Conservation (phyloP, 352 stramenopile genomes). For the Phytopythium aichiense region DNA sequence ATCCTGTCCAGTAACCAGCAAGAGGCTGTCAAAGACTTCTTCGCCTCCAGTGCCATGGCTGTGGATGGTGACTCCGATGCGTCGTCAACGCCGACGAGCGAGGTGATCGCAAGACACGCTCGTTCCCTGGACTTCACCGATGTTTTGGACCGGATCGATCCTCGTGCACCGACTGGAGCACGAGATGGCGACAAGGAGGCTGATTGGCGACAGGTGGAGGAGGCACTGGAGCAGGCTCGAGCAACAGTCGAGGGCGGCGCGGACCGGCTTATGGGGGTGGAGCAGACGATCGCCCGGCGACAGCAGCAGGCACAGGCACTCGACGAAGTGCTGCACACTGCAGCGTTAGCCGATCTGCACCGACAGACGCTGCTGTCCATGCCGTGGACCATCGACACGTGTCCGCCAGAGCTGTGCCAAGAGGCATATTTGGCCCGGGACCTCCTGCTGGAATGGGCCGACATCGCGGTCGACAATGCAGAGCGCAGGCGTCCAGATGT, state of each 20-base stretch:
- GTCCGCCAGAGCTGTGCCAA: conserved; percentile 22
- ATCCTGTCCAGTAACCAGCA: conserved; percentile 63
- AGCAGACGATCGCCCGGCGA: conserved; percentile 21
- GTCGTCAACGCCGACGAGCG: conserved; percentile 4
- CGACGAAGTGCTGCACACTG: not conserved
- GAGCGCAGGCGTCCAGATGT: not conserved
- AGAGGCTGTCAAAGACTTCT: conserved; percentile 43
- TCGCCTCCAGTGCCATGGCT: conserved; percentile 3
- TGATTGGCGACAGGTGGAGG: conserved; percentile 14
- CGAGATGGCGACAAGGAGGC: conserved; percentile 24
- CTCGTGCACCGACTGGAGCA: conserved; percentile 28
- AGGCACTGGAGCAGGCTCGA: conserved; percentile 27
- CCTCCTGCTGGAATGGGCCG: conserved; percentile 41
- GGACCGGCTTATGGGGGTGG: conserved; percentile 16
- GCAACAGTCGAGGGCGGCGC: conserved; percentile 16
- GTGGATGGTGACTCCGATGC: not conserved
- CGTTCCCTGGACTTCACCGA: conserved; percentile 28
- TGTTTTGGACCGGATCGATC: conserved; percentile 33
- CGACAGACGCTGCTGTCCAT: not conserved
- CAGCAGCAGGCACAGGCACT: conserved; percentile 23
- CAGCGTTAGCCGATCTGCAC: not conserved
- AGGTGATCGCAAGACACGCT: not conserved
- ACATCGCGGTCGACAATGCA: conserved; percentile 26
- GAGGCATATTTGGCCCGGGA: conserved; percentile 35
- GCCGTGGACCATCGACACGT: conserved; percentile 39